Percentiles rank a stretch among this genome's conserved stretches.
Conservation (phyloP, 176 grass and related monocot genomes). For the Oryza glumipatula region DNA sequence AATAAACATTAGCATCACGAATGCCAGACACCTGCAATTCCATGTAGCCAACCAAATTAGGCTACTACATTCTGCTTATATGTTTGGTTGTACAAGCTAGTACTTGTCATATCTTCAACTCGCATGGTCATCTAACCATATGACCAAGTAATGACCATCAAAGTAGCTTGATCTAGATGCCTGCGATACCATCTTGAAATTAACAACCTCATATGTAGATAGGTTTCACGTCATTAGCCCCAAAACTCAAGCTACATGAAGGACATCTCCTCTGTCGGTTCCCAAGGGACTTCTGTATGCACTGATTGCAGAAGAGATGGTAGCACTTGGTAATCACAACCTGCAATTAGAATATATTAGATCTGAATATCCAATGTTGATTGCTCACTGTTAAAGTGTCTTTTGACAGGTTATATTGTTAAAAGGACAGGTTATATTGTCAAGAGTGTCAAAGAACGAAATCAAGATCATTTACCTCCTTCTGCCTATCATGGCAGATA, state of each 20-base stretch:
- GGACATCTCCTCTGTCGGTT: conserved; percentile 74
- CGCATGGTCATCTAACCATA: conserved; percentile 19
- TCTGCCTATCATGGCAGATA: conserved; percentile 72
- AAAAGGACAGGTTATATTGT: not conserved
- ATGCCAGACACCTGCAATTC: conserved; percentile 15
- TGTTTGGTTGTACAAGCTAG: conserved; percentile 39
- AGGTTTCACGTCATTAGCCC: conserved; percentile 77
- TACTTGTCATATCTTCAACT: conserved; percentile 16
- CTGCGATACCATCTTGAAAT: not conserved
- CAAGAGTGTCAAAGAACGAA: not conserved
- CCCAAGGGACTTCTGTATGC: conserved; percentile 62
- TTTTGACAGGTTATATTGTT: not conserved
- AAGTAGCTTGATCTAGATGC: conserved; percentile 12
- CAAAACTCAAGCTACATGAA: conserved; percentile 62
- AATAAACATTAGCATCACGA: conserved; percentile 11
- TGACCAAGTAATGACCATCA: not conserved
- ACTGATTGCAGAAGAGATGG: conserved; percentile 83
- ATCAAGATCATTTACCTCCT: conserved; percentile 61
- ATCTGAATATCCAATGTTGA: not conserved
- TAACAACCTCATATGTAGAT: conserved; percentile 70
- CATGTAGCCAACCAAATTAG: conserved; percentile 25
- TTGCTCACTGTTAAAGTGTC: not conserved
- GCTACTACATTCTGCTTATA: conserved; percentile 17
- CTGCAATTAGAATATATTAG: conserved; percentile 39
- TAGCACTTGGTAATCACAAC: conserved; percentile 91